Base-by-base conservation (phyloP, 176 grass and related monocot species). In the Raddia distichophylla region DNA sequence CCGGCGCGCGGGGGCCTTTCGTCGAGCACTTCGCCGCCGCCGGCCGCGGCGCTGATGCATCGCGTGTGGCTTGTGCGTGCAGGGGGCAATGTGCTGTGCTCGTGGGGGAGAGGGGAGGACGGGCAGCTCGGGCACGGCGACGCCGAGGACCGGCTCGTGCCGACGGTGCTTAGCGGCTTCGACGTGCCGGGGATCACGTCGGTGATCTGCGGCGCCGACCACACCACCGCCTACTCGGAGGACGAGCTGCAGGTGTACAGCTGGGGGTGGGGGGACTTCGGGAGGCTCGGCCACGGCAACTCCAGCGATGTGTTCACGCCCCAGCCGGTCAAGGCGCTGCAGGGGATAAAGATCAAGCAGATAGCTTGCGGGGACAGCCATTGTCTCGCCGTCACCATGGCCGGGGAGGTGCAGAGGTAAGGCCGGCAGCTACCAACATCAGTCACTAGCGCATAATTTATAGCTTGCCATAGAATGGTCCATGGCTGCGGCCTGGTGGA, bases 191-290 rank as follows among this genome's bases (percentile, higher is more conserved):
- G 82, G 75, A 91, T 95, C 62, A 52, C 72, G 74, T 91, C 89
- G 15, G 84, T 99, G 69, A 95, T 87, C 78, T 99, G 96, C 88
- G 96, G 96, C 45, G 96, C 96, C 37, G 96, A 99, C 82, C 96
- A 99, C 83, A 99, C 96, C 67, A 99, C 91, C 43, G 96, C 96
- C 20, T 93, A 88, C 85, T 99, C 93, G 55, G 87, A 95, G 85
- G 83, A 79, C 47, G 84, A 93, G 72, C 63, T 60, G 50, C 93
- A 99, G 82, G 84, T 95, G 49, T 99, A 99, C 69, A 99, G 96
- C 81, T 99, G 96, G 96, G 96, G 96, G 0, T 99, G 96, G 96
- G 96, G 96, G 5, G 93, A 99, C 70, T 99, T 99, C 58, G 96
- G 96, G 71, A 93, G 96, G 85, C 90, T 99, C 7, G 96, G 96